Evolutionary conservation across 73 alveolate genomes (phyloP).

Genomic region (Diophrys sp.): DNA sequence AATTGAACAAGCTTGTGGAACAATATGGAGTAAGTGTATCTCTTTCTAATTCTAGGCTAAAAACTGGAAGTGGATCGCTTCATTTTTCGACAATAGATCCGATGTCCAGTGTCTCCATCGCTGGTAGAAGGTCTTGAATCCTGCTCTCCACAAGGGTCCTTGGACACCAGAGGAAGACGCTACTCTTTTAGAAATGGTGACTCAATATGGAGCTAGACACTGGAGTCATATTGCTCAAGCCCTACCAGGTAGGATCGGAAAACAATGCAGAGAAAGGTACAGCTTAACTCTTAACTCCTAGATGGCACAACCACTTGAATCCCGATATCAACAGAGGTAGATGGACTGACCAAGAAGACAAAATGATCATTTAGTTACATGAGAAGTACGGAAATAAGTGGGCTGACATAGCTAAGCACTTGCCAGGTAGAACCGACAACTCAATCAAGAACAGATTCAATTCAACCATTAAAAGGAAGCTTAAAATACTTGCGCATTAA

Average conservation of each 20-base stretch:
- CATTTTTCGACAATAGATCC: constrained; percentile 56
- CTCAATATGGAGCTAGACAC: constrained; percentile 75
- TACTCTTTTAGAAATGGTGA: constrained; percentile 69
- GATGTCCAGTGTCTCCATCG: constrained; percentile 75
- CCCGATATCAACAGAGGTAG: constrained; percentile 84
- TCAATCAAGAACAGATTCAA: constrained; percentile 85
- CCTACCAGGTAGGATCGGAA: constrained; percentile 87
- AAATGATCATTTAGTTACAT: constrained; percentile 75
- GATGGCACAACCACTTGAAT: constrained; percentile 74
- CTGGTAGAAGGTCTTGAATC: constrained; percentile 71
- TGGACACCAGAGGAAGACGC: constrained; percentile 90
- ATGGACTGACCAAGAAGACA: constrained; percentile 90
- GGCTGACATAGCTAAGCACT: constrained; percentile 81
- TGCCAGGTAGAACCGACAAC: constrained; percentile 94
- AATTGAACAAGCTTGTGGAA: constrained; percentile 44
- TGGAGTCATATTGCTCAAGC: constrained; percentile 77
- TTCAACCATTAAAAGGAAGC: constrained; percentile 78
- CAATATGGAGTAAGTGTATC: constrained; percentile 49
- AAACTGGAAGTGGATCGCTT: constrained; percentile 71
- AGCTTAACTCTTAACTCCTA: constrained; percentile 14
- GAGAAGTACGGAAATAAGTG: constrained; percentile 84
- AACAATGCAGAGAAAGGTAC: constrained; percentile 87
- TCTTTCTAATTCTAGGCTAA: constrained; percentile 30
- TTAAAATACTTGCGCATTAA: constrained; percentile 5
- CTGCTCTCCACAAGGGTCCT: constrained; percentile 84